Base-by-base conservation (phyloP, 2,329 filamentous ascomycete genomes). In the Xenoacremonium recifei region DNA sequence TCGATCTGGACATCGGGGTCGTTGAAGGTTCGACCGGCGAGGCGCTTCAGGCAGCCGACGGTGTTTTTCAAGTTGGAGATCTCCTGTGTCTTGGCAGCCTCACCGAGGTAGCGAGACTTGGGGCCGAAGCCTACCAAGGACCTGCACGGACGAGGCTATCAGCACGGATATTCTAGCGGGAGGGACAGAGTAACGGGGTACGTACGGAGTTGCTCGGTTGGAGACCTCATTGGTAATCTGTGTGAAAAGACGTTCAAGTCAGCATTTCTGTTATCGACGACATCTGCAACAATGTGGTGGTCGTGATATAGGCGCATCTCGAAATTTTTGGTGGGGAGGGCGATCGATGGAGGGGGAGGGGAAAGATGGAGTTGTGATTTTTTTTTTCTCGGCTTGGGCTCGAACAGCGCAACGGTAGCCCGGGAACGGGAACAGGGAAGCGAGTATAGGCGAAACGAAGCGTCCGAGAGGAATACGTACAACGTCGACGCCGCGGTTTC, bases 11-110 rank as follows among this genome's bases (percentile, higher is more conserved):
- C 79, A 78, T 99, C 93, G 64, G 93, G 90, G 65, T 99, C 93
- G 67, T 78, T 85, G 71, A 92, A 79, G 50, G 80, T 77, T 65
- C 93, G 89, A 64, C 93, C 93, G 63, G 87, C 86, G 58, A 99
- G 84, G 62, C 93, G 89, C 76, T 96, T 96, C 61, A 99, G 80
- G 55, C 83, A 91, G 68, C 82, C 78, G 72, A 99, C 88, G 57
- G 93, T 99, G 80, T 99, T 99, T 79, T 97, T 99, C 63, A 97
- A 83, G 79, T 99, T 99, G 64, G 92, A 96, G 66, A 96, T 95
- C 74, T 99, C 93, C 75, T 96, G 92, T 56, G 92, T 97, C 82
- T 97, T 97, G 57, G 93, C 93, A 44, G 88, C 72, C 76, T 99
- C 93, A 55, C 93, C 93, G 54, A 99, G 80, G 68, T 95, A 95